Evolutionary conservation across 441 rosid species (phyloP).

Genomic region (Croton setiger): DNA sequence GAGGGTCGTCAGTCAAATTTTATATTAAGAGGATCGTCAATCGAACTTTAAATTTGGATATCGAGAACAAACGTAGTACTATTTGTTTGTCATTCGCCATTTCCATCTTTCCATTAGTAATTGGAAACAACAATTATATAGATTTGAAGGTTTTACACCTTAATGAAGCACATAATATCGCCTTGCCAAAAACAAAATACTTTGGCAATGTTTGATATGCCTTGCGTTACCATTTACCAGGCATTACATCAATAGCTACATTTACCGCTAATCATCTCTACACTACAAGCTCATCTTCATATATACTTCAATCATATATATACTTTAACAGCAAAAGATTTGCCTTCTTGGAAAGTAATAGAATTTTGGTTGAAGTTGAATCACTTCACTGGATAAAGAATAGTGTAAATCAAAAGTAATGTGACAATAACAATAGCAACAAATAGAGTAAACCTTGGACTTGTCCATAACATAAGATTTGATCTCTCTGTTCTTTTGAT

Average conservation of each 20-base stretch:
- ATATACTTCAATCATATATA: slow-evolving; percentile 6
- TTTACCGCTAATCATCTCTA: slow-evolving; percentile 17
- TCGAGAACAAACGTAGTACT: neutral
- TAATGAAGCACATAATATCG: neutral
- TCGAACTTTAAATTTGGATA: too few species aligned
- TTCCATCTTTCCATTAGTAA: neutral
- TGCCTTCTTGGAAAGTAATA: slow-evolving; percentile 4
- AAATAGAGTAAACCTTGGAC: slow-evolving; percentile 63
- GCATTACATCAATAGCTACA: neutral
- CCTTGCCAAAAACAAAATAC: neutral
- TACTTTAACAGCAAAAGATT: slow-evolving; percentile 5
- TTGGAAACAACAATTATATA: neutral
- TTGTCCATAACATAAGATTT: slow-evolving; percentile 82
- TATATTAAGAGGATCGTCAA: too few species aligned
- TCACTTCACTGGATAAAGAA: slow-evolving; percentile 74
- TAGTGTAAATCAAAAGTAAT: slow-evolving; percentile 71
- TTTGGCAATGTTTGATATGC: too few species aligned
- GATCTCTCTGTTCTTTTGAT: slow-evolving; percentile 84
- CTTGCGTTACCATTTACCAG: too few species aligned
- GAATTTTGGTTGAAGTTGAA: slow-evolving; percentile 1
- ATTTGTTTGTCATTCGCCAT: neutral
- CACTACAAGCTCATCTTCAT: neutral
- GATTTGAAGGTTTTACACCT: neutral
- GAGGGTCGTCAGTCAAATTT: too few species aligned
- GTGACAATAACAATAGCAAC: slow-evolving; percentile 66